Conservation (phyloP, 345 rosid genomes). For the Luvunga scandens region DNA sequence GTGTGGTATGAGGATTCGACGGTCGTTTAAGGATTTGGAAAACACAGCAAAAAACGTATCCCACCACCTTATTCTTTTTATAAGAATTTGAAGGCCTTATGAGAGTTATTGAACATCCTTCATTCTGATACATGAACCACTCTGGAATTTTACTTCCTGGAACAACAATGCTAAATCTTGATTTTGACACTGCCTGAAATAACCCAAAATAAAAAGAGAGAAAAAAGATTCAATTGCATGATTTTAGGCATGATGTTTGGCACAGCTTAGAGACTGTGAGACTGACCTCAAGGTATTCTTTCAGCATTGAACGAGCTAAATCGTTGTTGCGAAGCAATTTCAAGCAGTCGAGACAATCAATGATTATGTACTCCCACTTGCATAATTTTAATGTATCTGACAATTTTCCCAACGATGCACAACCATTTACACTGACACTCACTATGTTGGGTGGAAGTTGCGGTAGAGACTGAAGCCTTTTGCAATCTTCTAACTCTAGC, state of each 20-base stretch:
- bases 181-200: neutral
- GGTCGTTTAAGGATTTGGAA: neutral
- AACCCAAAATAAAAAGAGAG: too few species aligned
- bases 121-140: conserved; percentile 7
- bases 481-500: conserved; percentile 1
- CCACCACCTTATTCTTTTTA: neutral
- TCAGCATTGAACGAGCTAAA: neutral
- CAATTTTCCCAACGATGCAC: conserved; percentile 17
- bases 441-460: conserved; percentile 17
- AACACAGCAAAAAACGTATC: neutral
- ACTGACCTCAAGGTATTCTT: neutral
- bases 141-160: conserved; percentile 17
- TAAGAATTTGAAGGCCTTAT: neutral
- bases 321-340: neutral
- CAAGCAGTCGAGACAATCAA: conserved; percentile 14
- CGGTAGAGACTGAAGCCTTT: neutral
- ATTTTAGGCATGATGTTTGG: neutral
- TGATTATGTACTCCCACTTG: neutral
- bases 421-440: neutral
- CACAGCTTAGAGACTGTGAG: neutral
- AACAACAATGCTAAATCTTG: neutral
- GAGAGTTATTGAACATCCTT: neutral
- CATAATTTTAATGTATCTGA: neutral
- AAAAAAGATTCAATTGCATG: neutral
- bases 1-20: too few species aligned